A percentile compares a stretch with the other conserved stretches of the same genome.
These are phyloP conservation scores for Chaetomium globosum DNA, from an alignment of 2,329 filamentous ascomycete species.

Conservation along the genomic window DNA sequence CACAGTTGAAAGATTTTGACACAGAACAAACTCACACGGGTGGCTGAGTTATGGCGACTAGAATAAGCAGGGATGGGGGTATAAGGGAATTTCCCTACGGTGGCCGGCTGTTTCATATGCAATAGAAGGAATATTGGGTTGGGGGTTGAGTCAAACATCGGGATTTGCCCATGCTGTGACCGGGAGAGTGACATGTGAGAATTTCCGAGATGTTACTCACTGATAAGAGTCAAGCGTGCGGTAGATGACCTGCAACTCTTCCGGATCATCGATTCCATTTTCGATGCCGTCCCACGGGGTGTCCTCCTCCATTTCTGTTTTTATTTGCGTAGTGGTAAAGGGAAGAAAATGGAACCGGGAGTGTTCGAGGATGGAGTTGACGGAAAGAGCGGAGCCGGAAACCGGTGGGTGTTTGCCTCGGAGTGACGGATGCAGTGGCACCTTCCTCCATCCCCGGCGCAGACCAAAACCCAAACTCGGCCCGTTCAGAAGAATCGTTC, in stretches of 20 bases:
- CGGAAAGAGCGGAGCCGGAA: constrained; percentile 22
- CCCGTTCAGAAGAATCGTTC: neutral
- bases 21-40: too few species aligned
- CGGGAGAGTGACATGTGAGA: neutral
- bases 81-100: too few species aligned
- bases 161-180: neutral
- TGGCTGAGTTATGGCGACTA: too few species aligned
- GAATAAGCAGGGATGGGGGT: too few species aligned
- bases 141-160: too few species aligned
- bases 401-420: constrained; percentile 17
- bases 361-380: neutral
- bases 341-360: neutral
- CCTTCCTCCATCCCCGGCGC: neutral
- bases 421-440: neutral
- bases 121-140: too few species aligned
- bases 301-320: constrained; percentile 41
- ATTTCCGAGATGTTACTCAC: constrained; percentile 56
- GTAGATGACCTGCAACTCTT: constrained; percentile 79
- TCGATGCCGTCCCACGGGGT: constrained; percentile 63
- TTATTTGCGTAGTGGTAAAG: neutral
- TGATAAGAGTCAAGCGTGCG: constrained; percentile 85
- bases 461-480: neutral
- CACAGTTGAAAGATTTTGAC: too few species aligned
- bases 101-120: too few species aligned
- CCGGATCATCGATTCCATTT: constrained; percentile 70